These are phyloP conservation scores for Stenocarpella maydis DNA, from an alignment of 2,329 filamentous ascomycete species.

Conservation along the genomic window DNA sequence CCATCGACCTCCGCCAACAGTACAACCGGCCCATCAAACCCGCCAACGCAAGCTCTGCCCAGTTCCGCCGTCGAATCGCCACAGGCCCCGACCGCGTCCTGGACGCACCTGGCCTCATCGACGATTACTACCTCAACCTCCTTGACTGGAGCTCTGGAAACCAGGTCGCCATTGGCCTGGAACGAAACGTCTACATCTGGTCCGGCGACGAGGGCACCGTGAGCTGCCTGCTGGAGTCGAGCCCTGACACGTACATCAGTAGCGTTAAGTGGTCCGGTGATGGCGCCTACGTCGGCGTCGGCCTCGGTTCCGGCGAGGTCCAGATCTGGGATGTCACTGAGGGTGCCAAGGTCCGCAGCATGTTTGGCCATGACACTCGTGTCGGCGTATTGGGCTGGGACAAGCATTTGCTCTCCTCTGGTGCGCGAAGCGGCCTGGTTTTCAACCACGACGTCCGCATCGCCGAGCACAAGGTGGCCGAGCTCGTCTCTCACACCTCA, in stretches of 20 bases:
- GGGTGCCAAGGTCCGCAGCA: slow-evolving; percentile 93
- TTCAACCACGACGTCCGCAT: slow-evolving; percentile 99
- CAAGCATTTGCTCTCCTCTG: slow-evolving; percentile 96
- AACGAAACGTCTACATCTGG: slow-evolving; percentile 98
- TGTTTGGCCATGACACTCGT: slow-evolving; percentile 96
- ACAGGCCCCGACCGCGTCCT: slow-evolving; percentile 96
- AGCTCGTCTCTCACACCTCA: slow-evolving; percentile 95
- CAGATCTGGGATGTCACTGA: slow-evolving; percentile 99
- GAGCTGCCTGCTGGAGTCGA: slow-evolving; percentile 86
- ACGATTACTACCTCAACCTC: slow-evolving; percentile 99
- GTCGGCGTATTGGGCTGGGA: slow-evolving; percentile 99
- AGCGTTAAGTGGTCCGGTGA: slow-evolving; percentile 99
- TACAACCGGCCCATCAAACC: slow-evolving; percentile 96
- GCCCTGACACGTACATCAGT: slow-evolving; percentile 92
- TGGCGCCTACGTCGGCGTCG: slow-evolving; percentile 94
- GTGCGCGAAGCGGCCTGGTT: slow-evolving; percentile 91
- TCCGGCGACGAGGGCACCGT: slow-evolving; percentile 94
- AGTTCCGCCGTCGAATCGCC: slow-evolving; percentile 90
- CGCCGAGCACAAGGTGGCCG: slow-evolving; percentile 96
- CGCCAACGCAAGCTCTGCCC: slow-evolving; percentile 75
- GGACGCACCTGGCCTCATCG: slow-evolving; percentile 92
- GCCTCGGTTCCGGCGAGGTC: slow-evolving; percentile 92
- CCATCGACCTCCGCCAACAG: slow-evolving; percentile 94
- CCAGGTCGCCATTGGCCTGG: slow-evolving; percentile 96
- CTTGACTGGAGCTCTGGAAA: slow-evolving; percentile 98